Evolutionary conservation across 805 yeast genomes (phyloP), one percentile per base, ranked within the genome.

Genomic region (Cyberlindnera suaveolens): DNA sequence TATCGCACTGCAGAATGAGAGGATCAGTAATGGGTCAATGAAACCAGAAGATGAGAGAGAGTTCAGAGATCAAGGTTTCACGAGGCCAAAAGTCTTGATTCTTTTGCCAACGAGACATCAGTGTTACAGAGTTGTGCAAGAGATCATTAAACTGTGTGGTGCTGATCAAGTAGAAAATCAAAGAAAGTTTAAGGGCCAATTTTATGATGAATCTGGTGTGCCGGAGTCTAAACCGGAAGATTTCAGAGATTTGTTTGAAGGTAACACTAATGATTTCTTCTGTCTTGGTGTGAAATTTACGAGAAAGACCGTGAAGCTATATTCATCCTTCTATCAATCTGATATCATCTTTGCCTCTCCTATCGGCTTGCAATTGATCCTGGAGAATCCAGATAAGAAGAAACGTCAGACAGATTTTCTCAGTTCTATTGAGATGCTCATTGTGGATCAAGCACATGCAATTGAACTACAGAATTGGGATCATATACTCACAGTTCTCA

Each of bases 401-500:
- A 77, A 80, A 57, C 70, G 82, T 45, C 88, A 83, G 51, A 76
- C 74, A 43, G 96, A 90, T 61, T 93, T 89, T 56, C 65, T 93
- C 45, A 82, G 95, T 30, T 89, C 97, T 2, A 86, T 93, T 51
- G 99, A 93, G 62, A 62, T 93, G 4, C 63, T 83, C 39, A 66
- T 90, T 16, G 64, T 88, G 33, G 99, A 93, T 63, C 86, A 85
- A 54, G 78, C 93, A 11, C 89, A 89, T 57, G 85, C 88, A 27
- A 71, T 90, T 50, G 85, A 86, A 57, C 85, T 84, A 85, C 99
- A 93, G 64, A 88, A 90, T 57, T 85, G 97, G 90, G 84, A 84
- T 31, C 96, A 91, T 64, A 73, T 93, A 8, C 63, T 62, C 27
- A 80, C 81, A 14, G 64, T 84, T n/a, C 67, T 82, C 52, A 78